These are phyloP conservation scores for Phytophthora ramorum DNA, from an alignment of 352 stramenopile species.

Conservation along the genomic window DNA sequence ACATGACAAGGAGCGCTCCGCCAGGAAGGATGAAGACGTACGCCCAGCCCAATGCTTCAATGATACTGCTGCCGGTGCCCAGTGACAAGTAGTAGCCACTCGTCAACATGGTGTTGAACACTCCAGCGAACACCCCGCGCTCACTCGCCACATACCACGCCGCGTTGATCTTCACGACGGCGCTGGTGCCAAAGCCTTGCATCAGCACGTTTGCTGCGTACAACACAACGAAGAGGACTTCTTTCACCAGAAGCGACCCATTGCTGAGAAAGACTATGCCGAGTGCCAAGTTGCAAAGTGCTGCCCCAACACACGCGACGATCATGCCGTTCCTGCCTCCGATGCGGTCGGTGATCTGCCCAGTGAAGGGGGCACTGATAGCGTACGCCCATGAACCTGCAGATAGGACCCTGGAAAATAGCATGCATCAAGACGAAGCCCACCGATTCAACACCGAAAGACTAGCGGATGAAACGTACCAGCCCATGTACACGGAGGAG, in stretches of 20 bases:
- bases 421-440: background rate
- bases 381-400: constrained; percentile 78
- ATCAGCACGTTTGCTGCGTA: constrained; percentile 76
- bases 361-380: constrained; percentile 70
- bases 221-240: constrained; percentile 61
- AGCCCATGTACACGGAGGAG: constrained; percentile 78
- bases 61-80: constrained; percentile 67
- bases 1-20: constrained; percentile 59
- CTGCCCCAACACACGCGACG: constrained; percentile 65
- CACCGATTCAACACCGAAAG: background rate
- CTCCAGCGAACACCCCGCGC: constrained; percentile 68
- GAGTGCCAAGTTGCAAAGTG: constrained; percentile 69
- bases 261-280: constrained; percentile 60
- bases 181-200: constrained; percentile 81
- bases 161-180: constrained; percentile 87
- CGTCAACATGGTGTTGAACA: constrained; percentile 85
- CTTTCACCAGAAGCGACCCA: constrained; percentile 35
- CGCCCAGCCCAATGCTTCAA: constrained; percentile 66
- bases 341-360: constrained; percentile 75
- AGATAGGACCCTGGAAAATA: constrained; percentile 58
- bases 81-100: constrained; percentile 80
- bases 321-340: constrained; percentile 76
- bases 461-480: constrained; percentile 34
- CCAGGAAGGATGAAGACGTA: constrained; percentile 79
- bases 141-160: constrained; percentile 74